Conservation (phyloP, 2,329 filamentous ascomycete species). For the Furcasterigmium sp. region DNA sequence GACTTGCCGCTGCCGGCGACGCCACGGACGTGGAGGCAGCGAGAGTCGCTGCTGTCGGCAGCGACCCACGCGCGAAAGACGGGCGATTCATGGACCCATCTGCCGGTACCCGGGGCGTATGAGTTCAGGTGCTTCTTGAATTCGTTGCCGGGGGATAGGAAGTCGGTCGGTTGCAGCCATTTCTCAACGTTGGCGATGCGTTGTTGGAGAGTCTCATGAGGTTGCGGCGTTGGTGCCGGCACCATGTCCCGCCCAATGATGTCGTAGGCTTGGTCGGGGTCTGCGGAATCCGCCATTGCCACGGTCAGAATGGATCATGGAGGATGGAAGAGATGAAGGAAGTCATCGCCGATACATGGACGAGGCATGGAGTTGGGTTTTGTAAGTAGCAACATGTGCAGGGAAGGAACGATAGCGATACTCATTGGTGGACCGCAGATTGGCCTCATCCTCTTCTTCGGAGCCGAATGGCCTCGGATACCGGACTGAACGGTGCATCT, state of each 20-base stretch:
- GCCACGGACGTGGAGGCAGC: conserved; percentile 6
- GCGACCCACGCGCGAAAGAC: background rate
- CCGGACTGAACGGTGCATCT: too few species aligned
- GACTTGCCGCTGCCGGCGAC: conserved; percentile 22
- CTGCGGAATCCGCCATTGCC: background rate
- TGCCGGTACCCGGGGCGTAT: conserved; percentile 14
- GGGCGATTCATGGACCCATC: conserved; percentile 8
- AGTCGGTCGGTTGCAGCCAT: conserved; percentile 24
- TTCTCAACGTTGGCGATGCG: conserved; percentile 14
- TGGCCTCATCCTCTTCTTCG: too few species aligned
- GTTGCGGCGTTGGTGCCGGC: background rate
- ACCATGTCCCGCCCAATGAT: background rate
- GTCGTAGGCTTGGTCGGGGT: background rate
- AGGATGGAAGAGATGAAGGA: too few species aligned
- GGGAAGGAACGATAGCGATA: too few species aligned
- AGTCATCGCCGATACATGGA: too few species aligned
- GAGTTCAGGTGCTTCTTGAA: conserved; percentile 18
- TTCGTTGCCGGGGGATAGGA: conserved; percentile 18
- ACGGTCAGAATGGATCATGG: too few species aligned
- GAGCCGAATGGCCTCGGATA: too few species aligned
- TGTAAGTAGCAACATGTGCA: too few species aligned
- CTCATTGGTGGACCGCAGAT: too few species aligned
- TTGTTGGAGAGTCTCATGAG: background rate
- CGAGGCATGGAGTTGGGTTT: too few species aligned
- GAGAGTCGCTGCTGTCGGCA: background rate